Percentiles rank a stretch among this genome's conserved stretches.
Conservation (phyloP, 2,329 filamentous ascomycete species). For the Colletotrichum falcatum region DNA sequence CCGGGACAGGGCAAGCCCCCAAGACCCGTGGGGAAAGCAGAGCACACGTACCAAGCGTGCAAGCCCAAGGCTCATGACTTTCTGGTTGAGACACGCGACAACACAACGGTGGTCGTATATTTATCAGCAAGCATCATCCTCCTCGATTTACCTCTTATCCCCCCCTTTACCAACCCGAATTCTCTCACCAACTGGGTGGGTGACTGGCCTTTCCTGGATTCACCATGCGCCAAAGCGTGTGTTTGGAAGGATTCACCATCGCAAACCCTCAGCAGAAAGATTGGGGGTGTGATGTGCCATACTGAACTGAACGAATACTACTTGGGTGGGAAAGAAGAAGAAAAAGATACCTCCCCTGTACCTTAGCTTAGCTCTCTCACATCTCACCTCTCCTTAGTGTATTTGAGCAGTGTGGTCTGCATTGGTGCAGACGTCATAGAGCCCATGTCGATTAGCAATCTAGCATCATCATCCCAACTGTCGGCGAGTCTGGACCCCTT, state of each 20-base stretch:
- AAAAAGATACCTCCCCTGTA: conserved; percentile 26
- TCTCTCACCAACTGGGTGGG: neutral
- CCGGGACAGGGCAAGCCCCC: conserved; percentile 32
- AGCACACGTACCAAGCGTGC: neutral
- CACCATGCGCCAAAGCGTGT: neutral
- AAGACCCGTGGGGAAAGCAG: neutral
- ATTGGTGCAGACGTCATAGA: conserved; percentile 36
- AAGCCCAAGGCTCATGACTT: neutral
- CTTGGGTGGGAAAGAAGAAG: neutral
- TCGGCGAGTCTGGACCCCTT: conserved; percentile 39
- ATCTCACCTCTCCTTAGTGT: neutral
- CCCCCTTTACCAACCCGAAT: neutral
- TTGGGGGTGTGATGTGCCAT: neutral
- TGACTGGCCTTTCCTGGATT: neutral
- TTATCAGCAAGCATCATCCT: neutral
- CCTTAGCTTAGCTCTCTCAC: conserved; percentile 21
- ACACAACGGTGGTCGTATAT: neutral
- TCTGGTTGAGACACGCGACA: neutral
- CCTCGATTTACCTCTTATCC: neutral
- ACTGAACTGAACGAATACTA: too few species aligned
- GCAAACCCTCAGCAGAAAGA: neutral
- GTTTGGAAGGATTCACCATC: neutral
- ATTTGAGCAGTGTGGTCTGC: conserved; percentile 25
- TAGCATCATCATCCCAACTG: conserved; percentile 38
- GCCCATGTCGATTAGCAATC: conserved; percentile 30